Percentiles rank a stretch among this genome's conserved stretches.
Evolutionary conservation across 768 basidiomycete species (phyloP).

Genomic region (Melanogaster broomeanus): DNA sequence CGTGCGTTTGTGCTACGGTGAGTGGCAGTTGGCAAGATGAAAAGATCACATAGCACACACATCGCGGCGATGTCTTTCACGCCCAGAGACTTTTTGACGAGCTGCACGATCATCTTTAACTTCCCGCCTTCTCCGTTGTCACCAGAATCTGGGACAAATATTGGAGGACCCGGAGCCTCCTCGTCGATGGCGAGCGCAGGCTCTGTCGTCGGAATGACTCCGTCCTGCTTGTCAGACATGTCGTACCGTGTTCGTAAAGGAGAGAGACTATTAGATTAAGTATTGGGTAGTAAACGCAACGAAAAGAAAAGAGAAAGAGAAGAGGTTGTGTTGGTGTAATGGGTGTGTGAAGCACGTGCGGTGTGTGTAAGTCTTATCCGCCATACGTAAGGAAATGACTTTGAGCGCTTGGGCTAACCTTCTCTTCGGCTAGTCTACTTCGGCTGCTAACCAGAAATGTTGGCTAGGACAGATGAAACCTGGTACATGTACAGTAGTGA

Average conservation of each 20-base stretch:
- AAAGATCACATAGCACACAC: constrained; percentile 45
- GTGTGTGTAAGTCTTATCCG: no score
- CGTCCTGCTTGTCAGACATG: constrained; percentile 22
- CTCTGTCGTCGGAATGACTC: constrained; percentile 8
- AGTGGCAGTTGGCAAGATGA: constrained; percentile 12
- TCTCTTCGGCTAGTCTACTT: no score
- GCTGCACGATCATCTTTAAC: constrained; percentile 90
- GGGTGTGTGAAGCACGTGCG: no score
- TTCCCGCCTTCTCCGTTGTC: constrained; percentile 87
- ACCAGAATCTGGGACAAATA: constrained; percentile 68
- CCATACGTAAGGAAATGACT: no score
- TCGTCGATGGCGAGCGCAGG: constrained; percentile 38
- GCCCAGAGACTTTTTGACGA: constrained; percentile 89
- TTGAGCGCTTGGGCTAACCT: no score
- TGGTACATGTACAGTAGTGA: no score
- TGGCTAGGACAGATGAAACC: no score
- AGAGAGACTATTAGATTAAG: neutral
- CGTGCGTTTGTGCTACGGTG: constrained; percentile 8
- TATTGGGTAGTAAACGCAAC: neutral
- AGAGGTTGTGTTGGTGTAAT: constrained; percentile 1
- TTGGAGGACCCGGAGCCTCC: constrained; percentile 53
- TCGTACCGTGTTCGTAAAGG: neutral
- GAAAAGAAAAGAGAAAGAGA: constrained; percentile 4
- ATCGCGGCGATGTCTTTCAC: constrained; percentile 95
- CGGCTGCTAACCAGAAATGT: no score